Conservation (phyloP, 495 filamentous ascomycete genomes). For the Melanomma pulvis-pyrius region DNA sequence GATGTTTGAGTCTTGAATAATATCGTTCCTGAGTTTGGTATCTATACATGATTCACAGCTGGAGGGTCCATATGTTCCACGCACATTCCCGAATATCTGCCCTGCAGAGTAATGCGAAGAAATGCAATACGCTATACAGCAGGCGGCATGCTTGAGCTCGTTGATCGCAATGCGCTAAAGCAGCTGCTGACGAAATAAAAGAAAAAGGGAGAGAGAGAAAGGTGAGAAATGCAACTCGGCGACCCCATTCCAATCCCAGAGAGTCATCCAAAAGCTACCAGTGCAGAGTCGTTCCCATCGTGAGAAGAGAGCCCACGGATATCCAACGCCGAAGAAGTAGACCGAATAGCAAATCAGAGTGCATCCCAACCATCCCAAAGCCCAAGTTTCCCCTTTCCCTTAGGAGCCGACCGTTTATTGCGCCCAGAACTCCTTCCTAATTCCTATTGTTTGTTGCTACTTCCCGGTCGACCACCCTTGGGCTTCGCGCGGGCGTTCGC, state of each 20-base stretch:
- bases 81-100: neutral
- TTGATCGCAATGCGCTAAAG: no score
- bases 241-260: neutral
- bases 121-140: neutral
- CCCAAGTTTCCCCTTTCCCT: conserved; percentile 9
- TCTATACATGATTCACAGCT: no score
- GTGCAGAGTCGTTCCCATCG: neutral
- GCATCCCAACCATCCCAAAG: conserved; percentile 39
- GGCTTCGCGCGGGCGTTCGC: conserved; percentile 5
- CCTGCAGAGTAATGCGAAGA: neutral
- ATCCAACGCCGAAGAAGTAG: conserved; percentile 5
- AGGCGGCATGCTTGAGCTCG: neutral
- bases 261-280: neutral
- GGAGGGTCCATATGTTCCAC: neutral
- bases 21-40: no score
- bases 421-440: conserved; percentile 29
- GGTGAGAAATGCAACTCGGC: neutral
- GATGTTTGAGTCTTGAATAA: neutral
- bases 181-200: no score
- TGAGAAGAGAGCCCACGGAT: neutral
- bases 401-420: conserved; percentile 1
- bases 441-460: conserved; percentile 36
- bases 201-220: neutral
- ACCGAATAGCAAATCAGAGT: conserved; percentile 18
- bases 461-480: conserved; percentile 32